Base-by-base conservation (phyloP, 805 yeast genomes). In the Pichia insulana region DNA sequence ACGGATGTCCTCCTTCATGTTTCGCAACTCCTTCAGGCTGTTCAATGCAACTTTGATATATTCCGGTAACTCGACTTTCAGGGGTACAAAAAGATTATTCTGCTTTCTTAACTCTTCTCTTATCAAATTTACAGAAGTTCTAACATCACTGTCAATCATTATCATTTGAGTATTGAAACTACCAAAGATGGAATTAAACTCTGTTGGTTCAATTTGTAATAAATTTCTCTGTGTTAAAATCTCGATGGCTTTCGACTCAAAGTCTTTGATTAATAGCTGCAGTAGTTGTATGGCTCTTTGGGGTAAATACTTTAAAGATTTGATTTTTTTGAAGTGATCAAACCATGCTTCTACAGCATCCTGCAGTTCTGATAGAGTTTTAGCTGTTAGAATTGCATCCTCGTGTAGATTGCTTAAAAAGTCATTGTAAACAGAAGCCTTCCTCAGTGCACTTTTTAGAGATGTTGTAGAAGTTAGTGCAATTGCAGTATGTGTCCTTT, bases 401-500 rank as follows among this genome's bases (percentile, higher is more conserved):
- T 86, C 58, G 0, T 95, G 95, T 12, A 89, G 64, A 41, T 82
- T 92, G 36, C 73, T 73, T 50, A 87, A 63, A 22, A 90, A 63
- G 8, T 74, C 72, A 48, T 78, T 80, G 54, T 79, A 78, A n/a
- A 69, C 66, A 11, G 65, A 62, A 0, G 87, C 74, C 18, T 61
- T 60, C 4, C 64, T 63, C 11, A 76, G 47, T 13, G 82, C 75
- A 22, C 75, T 78, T 30, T 65, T 59, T 17, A 90, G 60, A 0
- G 86, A 85, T 2, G 83, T 77, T 53, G 85, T 94, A 6, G 86
- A 74, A 28, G 74, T 64, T 52, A 84, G 81, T 30, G 82, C 71
- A n/a, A 77, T 73, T 0, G 89, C 80, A 1, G 86, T 80, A 56
- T 84, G 94, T 54, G 80, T 84, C 48, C 97, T 68, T 50, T 84